Evolutionary conservation across 179 eudicot species (phyloP), one percentile per base, ranked within the genome.

Genomic region (Actinidia arguta): DNA sequence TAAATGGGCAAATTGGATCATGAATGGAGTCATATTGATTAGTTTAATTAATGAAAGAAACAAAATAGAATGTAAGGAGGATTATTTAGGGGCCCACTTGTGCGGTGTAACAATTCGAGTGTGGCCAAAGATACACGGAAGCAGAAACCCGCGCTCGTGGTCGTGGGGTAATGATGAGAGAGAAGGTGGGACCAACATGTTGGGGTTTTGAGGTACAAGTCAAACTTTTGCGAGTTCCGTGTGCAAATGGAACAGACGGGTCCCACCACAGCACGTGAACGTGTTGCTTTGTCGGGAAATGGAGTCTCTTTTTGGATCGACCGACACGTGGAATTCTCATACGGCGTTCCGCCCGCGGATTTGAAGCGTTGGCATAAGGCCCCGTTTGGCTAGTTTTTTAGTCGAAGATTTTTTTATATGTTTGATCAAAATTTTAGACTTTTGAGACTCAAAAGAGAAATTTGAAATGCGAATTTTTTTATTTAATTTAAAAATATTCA

Each of bases 121-220:
- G 42, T 39, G 42, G 4, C 44, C 8, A 42, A 25, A 16, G 6
- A 16, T 31, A 39, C 20, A 31, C 4, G 66, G 27, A 61, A 61
- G 66, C 24, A n/a, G 66, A 4, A 56, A 20, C 44, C 61, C 27
- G 44, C 17, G 77, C 75, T 25, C 75, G 44, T 10, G 76, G 6
- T 27, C 17, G 42, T 6, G 50, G 7, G 73, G 16, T 31, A 5
- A 68, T 16, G 39, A 31, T 14, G 12, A 63, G 6, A n/a, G 42
- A 47, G 20, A 13, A 14, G 14, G 62, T 51, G 77, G 73, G 77
- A 31, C 61, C 77, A 8, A 16, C 20, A 54, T 73, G 77, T 27
- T 27, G 24, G 10, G 46, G 4, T 73, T 44, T 73, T 73, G 22
- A 73, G 75, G 75, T 72, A 72, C 76, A 73, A 73, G 76, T 73